Base-by-base conservation (phyloP, 495 filamentous ascomycete species). In the Letharia columbiana region DNA sequence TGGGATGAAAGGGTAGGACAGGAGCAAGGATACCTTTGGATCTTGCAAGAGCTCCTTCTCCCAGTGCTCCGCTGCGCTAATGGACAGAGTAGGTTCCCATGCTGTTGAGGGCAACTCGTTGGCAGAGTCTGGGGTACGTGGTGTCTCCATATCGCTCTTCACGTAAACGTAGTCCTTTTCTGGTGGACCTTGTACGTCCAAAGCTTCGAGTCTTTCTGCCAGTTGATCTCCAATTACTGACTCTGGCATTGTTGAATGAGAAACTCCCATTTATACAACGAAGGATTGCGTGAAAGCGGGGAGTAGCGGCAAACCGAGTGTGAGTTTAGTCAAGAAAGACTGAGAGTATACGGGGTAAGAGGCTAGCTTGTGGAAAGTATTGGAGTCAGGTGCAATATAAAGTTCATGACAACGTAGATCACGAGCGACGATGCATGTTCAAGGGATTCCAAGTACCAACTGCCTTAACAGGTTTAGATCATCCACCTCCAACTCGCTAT, bases 31-130 rank as follows among this genome's bases (percentile, higher is more conserved):
- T 66, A 83, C 85, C 81, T 89, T 90, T 20, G 84, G 80, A 73
- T 89, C 86, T 60, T 81, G 75, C 52, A 90, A 74, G 3, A 89
- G 74, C 67, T 83, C 75, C 47, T 82, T 80, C 72, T 87, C 80
- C 84, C 86, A 89, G 41, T 83, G 64, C 60, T 77, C 73, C 11
- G 80, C 75, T 9, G 76, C 70, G 37, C 73, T 68, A 18, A 85
- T 72, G 11, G 78, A 82, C 2, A 89, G 66, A 12, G 70, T 71
- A 58, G 66, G 50, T 64, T 57, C 72, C 50, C 61, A 68, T 28
- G 66, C 64, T 11, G 17, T 39, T n/a, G 61, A 54, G 18, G 66
- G 60, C 35, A 50, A 44, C 35, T 58, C 60, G 28, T 63, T 33
- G 23, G 44, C 18, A 41, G 65, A 60, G 6, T n/a, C 28, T 33